A percentile compares a stretch with the other conserved stretches of the same genome.
These are phyloP conservation scores for Oryza rufipogon DNA, from an alignment of 176 grass and related monocot genomes.

Conservation along the genomic window DNA sequence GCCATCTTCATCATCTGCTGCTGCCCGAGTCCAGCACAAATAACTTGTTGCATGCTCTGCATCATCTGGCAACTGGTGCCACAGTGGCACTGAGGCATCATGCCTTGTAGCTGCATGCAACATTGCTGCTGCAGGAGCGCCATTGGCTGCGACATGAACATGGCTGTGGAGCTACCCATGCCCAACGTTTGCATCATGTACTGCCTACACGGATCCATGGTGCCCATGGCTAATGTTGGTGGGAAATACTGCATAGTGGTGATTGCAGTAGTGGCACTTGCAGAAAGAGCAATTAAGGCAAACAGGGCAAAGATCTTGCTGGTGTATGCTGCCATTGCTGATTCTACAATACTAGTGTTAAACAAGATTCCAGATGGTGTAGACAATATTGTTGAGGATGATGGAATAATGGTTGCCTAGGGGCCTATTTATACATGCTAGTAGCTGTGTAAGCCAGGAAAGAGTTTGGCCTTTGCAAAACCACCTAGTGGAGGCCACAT, in stretches of 20 bases:
- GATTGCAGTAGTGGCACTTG: neutral
- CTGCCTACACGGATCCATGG: slow-evolving; percentile 5
- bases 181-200: neutral
- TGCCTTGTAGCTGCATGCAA: neutral
- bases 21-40: neutral
- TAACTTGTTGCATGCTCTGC: slow-evolving; percentile 17
- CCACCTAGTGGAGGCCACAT: neutral
- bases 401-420: neutral
- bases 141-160: neutral
- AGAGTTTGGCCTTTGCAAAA: slow-evolving; percentile 4
- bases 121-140: neutral
- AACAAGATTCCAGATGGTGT: neutral
- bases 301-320: slow-evolving; percentile 10
- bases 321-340: slow-evolving; percentile 3
- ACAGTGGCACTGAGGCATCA: neutral
- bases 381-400: neutral
- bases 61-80: slow-evolving; percentile 2
- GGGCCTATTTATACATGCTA: slow-evolving; percentile 12
- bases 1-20: neutral
- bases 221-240: neutral
- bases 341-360: neutral
- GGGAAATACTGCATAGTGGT: slow-evolving; percentile 13
- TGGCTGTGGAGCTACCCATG: neutral
- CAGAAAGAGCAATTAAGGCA: neutral
- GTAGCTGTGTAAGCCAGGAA: neutral